phyloP scores from a whole-genome alignment of 2,329 filamentous ascomycete genomes.

The Dactylonectria estremocensis region DNA sequence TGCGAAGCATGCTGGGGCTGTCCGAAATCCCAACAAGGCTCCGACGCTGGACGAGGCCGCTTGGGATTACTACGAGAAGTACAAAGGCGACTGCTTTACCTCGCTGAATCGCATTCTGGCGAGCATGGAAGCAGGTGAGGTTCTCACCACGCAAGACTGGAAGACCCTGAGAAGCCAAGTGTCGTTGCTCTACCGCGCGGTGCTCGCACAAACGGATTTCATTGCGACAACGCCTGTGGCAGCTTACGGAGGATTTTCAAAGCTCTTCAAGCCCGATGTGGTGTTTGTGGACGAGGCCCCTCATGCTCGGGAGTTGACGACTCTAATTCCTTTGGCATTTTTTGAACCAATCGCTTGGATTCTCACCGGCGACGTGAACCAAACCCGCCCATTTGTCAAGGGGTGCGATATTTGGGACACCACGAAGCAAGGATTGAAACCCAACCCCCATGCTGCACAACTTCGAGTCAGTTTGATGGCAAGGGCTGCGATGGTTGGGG shows the following conservation, averaged over 20 bases:
- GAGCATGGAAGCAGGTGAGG: conserved; percentile 49
- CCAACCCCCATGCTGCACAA: conserved; percentile 53
- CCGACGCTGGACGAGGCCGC: conserved; percentile 61
- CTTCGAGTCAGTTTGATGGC: conserved; percentile 57
- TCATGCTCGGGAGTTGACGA: conserved; percentile 62
- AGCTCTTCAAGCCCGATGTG: conserved; percentile 83
- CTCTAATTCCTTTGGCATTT: conserved; percentile 61
- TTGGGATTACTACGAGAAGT: conserved; percentile 57
- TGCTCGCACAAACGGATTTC: conserved; percentile 59
- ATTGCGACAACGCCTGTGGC: conserved; percentile 64
- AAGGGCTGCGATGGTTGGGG: conserved; percentile 52
- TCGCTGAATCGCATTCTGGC: conserved; percentile 56
- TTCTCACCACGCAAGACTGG: conserved; percentile 45
- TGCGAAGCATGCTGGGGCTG: conserved; percentile 28
- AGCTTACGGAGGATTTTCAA: conserved; percentile 55
- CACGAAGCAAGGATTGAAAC: conserved; percentile 37
- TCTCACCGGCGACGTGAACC: conserved; percentile 62
- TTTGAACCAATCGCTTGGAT: conserved; percentile 62
- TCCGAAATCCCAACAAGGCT: conserved; percentile 45
- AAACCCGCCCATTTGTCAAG: conserved; percentile 61
- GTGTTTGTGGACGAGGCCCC: conserved; percentile 85
- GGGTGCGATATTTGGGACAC: conserved; percentile 39
- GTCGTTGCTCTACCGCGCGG: conserved; percentile 55
- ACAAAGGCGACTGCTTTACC: conserved; percentile 51
- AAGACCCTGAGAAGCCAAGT: conserved; percentile 52